Base-by-base conservation (phyloP, 2,329 filamentous ascomycete species). In the Aspergillus hiratsukae region DNA sequence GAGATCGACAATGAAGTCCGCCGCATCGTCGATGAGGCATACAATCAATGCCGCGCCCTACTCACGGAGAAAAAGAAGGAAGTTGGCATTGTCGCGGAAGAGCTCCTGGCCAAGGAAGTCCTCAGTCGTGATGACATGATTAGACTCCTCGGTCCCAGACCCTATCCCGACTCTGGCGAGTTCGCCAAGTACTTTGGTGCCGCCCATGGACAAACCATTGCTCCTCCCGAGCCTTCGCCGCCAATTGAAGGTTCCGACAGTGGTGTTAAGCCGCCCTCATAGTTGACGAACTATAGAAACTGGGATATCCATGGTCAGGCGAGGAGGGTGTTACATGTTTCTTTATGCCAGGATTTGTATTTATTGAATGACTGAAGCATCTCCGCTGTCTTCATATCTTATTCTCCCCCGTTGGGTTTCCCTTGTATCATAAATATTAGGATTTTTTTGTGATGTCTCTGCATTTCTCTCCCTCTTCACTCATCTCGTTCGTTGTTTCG, bases 141-240 rank as follows among this genome's bases (percentile, higher is more conserved):
- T 51, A 82, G 94, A 28, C 79, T 99, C 55, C 80, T 99, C 27
- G 94, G 94, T 23, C 87, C 87, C 49, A 80, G 94, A 62, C 90
- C 91, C 14, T 97, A 89, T 67, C 87, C 88, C 43, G 93, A 97
- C 67, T 82, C 84, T 58, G 87, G 89, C 66, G 92, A 97, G 69
- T 97, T 99, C 75, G 81, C 87, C 68, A 97, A 97, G 80, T 99
- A 96, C 80, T 99, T 99, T 74, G 80, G 82, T 65, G 83, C 82
- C 57, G 79, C 71, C 23, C 71, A 66, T 6, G 72, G 71, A 14
- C 62, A 72, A 67, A 83, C 81, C 67, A 83, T 81, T 65, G 79
- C 84, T 17, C 84, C 87, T 2, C 72, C 69, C 2, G 71, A 72
- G 54, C 69, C 69, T 46, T 37, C 61, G 37, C 48, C 53, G 54